Conservation (phyloP, 805 yeast genomes). For the Tetrapisispora nanseiensis region DNA sequence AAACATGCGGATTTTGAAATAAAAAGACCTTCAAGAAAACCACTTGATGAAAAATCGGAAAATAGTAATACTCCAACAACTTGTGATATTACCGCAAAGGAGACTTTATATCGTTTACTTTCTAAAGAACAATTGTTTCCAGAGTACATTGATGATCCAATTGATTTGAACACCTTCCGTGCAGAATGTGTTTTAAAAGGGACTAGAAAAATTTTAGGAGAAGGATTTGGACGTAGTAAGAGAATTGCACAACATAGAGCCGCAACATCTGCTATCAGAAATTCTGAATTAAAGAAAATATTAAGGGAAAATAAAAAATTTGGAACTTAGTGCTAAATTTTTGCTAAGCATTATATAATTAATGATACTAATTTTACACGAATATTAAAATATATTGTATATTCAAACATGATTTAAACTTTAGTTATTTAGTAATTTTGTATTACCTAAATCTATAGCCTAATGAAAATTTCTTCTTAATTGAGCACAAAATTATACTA, state of each 20-base stretch:
- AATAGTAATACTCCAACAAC: not conserved
- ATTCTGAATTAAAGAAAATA: not conserved
- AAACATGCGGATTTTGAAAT: too few species aligned
- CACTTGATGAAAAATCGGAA: not conserved
- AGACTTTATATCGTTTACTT: conserved; percentile 8
- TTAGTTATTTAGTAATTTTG: too few species aligned
- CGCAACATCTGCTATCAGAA: conserved; percentile 6
- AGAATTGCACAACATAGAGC: conserved; percentile 13
- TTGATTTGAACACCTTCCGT: conserved; percentile 2
- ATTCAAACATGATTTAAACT: not conserved
- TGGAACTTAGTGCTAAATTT: not conserved
- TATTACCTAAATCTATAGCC: too few species aligned
- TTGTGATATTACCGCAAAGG: conserved; percentile 10
- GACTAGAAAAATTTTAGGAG: conserved; percentile 8
- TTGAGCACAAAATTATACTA: conserved; percentile 23
- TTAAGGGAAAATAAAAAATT: not conserved
- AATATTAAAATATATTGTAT: too few species aligned
- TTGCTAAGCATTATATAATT: too few species aligned
- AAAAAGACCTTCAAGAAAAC: not conserved
- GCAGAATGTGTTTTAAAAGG: conserved; percentile 12
- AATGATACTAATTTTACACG: too few species aligned
- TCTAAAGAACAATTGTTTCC: conserved; percentile 10
- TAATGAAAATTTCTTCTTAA: not conserved
- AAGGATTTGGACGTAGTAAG: conserved; percentile 15
- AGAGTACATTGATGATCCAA: conserved; percentile 2